A percentile compares a stretch with the other conserved stretches of the same genome.
These are phyloP conservation scores for Candida khao-thaluensis DNA, from an alignment of 805 yeast genomes.

Conservation along the genomic window DNA sequence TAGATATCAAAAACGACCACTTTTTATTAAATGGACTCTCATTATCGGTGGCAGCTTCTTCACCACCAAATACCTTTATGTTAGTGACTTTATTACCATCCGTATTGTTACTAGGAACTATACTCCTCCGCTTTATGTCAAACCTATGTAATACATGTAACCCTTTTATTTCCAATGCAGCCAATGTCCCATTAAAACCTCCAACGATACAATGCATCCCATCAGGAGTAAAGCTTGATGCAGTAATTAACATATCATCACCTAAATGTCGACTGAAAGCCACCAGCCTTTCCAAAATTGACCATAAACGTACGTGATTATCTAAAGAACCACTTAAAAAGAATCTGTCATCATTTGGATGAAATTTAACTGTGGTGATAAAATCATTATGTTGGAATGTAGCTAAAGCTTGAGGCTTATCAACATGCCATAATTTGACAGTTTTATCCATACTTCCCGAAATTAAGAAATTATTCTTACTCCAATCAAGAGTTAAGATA, in stretches of 20 bases:
- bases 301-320: conserved; percentile 75
- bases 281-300: conserved; percentile 70
- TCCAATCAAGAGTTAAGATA: conserved; percentile 81
- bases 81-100: conserved; percentile 67
- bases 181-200: conserved; percentile 71
- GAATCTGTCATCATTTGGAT: conserved; percentile 83
- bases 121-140: conserved; percentile 30
- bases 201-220: conserved; percentile 66
- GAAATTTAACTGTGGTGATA: conserved; percentile 77
- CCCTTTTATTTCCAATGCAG: conserved; percentile 61
- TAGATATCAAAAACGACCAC: conserved; percentile 55
- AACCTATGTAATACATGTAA: conserved; percentile 41
- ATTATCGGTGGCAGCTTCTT: conserved; percentile 9
- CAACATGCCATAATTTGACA: conserved; percentile 82
- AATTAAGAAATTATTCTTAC: conserved; percentile 75
- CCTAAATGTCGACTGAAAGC: conserved; percentile 51
- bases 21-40: conserved; percentile 16
- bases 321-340: conserved; percentile 82
- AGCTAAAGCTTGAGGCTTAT: conserved; percentile 59
- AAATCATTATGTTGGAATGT: conserved; percentile 75
- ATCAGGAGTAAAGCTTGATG: conserved; percentile 68
- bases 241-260: conserved; percentile 68
- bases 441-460: conserved; percentile 85
- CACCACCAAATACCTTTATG: conserved; percentile 48
- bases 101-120: conserved; percentile 20